Percentiles rank a stretch among this genome's conserved stretches.
These are phyloP conservation scores for Globisporangium spiculum DNA, from an alignment of 352 stramenopile species.

Conservation along the genomic window DNA sequence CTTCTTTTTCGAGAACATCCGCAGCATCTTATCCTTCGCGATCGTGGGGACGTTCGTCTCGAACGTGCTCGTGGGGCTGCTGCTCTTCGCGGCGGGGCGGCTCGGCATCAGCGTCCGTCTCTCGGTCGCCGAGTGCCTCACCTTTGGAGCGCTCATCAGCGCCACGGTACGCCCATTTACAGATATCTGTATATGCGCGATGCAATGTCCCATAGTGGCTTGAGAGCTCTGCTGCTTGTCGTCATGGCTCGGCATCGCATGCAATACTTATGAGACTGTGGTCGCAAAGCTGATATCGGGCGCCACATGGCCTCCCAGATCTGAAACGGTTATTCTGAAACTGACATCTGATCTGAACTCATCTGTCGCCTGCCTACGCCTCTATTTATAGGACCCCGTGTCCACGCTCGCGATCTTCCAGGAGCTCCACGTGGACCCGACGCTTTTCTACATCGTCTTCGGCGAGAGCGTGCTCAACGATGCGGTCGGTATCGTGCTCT, in stretches of 20 bases:
- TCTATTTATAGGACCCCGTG: conserved; percentile 69
- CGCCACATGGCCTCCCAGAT: no score
- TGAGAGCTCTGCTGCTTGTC: background rate
- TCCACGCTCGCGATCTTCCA: conserved; percentile 91
- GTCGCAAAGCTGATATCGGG: no score
- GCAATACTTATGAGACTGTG: background rate
- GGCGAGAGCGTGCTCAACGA: conserved; percentile 95
- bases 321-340: background rate
- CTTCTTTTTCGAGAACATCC: conserved; percentile 92
- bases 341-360: background rate
- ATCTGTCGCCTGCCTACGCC: background rate
- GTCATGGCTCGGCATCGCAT: background rate
- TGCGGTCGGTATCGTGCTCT: conserved; percentile 91
- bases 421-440: conserved; percentile 85
- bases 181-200: background rate
- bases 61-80: conserved; percentile 75
- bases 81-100: conserved; percentile 72
- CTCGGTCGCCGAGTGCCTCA: conserved; percentile 86
- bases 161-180: conserved; percentile 45
- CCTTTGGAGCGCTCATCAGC: conserved; percentile 91
- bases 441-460: conserved; percentile 95
- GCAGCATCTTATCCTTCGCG: conserved; percentile 87
- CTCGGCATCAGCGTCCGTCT: conserved; percentile 60
- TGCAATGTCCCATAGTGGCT: background rate
- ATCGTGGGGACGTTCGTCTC: conserved; percentile 90